Conservation (phyloP, 805 yeast species). For the Zygoascus bituminiphila region DNA sequence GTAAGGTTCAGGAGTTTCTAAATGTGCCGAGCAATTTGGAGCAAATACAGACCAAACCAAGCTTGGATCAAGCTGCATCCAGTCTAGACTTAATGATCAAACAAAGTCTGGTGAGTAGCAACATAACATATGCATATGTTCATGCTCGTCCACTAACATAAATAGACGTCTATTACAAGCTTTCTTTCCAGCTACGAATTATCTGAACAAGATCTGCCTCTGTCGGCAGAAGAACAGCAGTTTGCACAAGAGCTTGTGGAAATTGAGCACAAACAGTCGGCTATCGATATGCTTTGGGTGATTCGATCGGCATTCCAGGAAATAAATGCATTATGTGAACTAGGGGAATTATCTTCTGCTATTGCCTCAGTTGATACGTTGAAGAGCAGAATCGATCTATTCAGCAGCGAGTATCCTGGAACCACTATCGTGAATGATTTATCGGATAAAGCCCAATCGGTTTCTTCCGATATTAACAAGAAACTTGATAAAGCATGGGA, state of each 20-base stretch:
- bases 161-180: background rate
- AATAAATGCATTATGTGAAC: slow-evolving; percentile 11
- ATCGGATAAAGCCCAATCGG: slow-evolving; percentile 1
- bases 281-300: slow-evolving; percentile 18
- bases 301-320: slow-evolving; percentile 18
- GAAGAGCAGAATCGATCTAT: slow-evolving; percentile 7
- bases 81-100: background rate
- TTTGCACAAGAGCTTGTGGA: slow-evolving; percentile 6
- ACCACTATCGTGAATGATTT: slow-evolving; percentile 7
- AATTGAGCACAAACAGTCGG: slow-evolving; percentile 4
- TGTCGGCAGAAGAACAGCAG: slow-evolving; percentile 4
- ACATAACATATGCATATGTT: no score
- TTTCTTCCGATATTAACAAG: background rate
- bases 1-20: background rate
- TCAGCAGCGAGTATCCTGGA: slow-evolving; percentile 9
- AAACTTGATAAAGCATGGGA: slow-evolving; percentile 12
- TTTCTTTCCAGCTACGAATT: background rate
- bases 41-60: background rate
- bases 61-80: background rate
- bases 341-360: slow-evolving; percentile 16
- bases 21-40: background rate
- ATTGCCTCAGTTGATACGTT: slow-evolving; percentile 12
- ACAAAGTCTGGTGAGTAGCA: background rate
- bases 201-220: background rate
- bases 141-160: no score